phyloP scores from a whole-genome alignment of 2,329 filamentous ascomycete species.

The Paraconiothyrium sp. region DNA sequence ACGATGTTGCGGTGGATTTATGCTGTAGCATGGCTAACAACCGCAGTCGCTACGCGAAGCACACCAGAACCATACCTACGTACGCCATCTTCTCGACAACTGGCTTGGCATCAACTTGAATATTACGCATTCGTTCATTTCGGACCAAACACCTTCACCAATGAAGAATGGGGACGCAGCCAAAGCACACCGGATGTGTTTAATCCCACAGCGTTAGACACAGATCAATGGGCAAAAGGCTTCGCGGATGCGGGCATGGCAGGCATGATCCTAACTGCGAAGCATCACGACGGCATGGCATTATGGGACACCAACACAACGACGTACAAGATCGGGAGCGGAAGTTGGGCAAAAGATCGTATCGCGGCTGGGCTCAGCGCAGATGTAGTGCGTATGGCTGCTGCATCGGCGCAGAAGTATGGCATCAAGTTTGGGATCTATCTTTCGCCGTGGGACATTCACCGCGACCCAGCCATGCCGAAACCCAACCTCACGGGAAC shows the following conservation, averaged over 20 bases:
- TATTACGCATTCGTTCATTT: slow-evolving; percentile 30
- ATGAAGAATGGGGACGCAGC: slow-evolving; percentile 27
- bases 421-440: slow-evolving; percentile 50
- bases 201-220: slow-evolving; percentile 22
- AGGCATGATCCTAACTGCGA: slow-evolving; percentile 50
- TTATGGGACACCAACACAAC: slow-evolving; percentile 49
- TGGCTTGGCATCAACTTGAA: slow-evolving; percentile 24
- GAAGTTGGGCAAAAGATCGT: slow-evolving; percentile 43
- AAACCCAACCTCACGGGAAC: slow-evolving; percentile 42
- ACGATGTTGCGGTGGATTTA: background rate
- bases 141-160: slow-evolving; percentile 30
- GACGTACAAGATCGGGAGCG: slow-evolving; percentile 45
- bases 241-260: slow-evolving; percentile 40
- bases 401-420: slow-evolving; percentile 42
- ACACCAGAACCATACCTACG: slow-evolving; percentile 22
- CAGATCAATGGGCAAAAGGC: slow-evolving; percentile 26
- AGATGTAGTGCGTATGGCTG: slow-evolving; percentile 46
- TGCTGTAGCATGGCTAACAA: background rate
- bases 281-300: slow-evolving; percentile 51
- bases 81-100: slow-evolving; percentile 23
- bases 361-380: slow-evolving; percentile 34
- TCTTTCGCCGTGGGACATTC: slow-evolving; percentile 51
- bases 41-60: background rate
- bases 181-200: slow-evolving; percentile 26
- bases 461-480: slow-evolving; percentile 50